Percentiles rank a stretch among this genome's conserved stretches.
Evolutionary conservation across 805 yeast genomes (phyloP).

Genomic region (Nakazawaea ambrosiae): DNA sequence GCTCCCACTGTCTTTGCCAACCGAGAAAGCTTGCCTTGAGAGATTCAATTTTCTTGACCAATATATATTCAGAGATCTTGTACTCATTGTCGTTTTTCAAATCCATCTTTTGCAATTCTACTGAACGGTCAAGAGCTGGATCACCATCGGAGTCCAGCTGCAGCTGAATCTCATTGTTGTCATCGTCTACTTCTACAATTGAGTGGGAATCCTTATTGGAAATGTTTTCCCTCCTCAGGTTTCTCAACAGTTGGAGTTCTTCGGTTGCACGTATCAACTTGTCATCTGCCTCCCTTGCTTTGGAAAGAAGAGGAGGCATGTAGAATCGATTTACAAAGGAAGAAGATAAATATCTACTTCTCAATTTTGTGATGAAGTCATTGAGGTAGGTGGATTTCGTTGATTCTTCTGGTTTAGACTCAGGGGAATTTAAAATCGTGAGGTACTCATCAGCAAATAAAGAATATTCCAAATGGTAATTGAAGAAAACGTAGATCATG

Average conservation of each 20-base stretch:
- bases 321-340: constrained; percentile 81
- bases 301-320: constrained; percentile 54
- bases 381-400: constrained; percentile 16
- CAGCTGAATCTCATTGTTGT: neutral
- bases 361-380: constrained; percentile 16
- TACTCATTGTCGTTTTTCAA: constrained; percentile 15
- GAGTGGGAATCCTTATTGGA: too few relatives aligned
- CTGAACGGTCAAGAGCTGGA: neutral
- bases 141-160: neutral
- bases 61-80: constrained; percentile 20
- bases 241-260: constrained; percentile 15
- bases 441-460: constrained; percentile 66
- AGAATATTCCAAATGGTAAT: constrained; percentile 72
- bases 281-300: constrained; percentile 47
- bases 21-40: constrained; percentile 25
- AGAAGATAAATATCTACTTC: constrained; percentile 57
- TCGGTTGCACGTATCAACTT: constrained; percentile 18
- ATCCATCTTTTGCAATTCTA: neutral
- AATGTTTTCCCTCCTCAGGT: neutral
- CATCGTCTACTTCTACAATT: too few relatives aligned
- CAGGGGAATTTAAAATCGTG: constrained; percentile 26
- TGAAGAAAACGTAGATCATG: constrained; percentile 71
- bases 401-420: constrained; percentile 11
- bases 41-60: constrained; percentile 20
- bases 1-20: constrained; percentile 62